Evolutionary conservation across 176 grass and related monocot genomes (phyloP).

Genomic region (Cenchrus americanus): DNA sequence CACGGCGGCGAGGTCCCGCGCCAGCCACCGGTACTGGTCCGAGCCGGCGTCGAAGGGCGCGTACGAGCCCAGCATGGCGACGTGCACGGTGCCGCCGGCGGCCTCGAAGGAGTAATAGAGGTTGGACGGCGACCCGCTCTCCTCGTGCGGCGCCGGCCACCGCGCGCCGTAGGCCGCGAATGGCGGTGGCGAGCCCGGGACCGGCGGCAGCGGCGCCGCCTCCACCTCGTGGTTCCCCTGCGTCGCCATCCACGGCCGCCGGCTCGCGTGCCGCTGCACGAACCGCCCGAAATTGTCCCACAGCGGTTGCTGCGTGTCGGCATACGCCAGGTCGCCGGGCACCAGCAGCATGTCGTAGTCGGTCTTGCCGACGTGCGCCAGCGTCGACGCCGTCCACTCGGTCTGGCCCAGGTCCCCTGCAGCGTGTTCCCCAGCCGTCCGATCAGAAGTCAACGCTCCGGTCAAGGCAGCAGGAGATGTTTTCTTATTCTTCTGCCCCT

Average conservation of each 20-base stretch:
- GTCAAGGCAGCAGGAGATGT: not conserved
- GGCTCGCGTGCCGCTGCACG: conserved; percentile 67
- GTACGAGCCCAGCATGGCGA: conserved; percentile 87
- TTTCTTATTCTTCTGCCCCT: not conserved
- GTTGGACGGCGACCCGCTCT: conserved; percentile 77
- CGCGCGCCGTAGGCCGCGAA: conserved; percentile 71
- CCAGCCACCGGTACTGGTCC: conserved; percentile 80
- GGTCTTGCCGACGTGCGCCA: conserved; percentile 56
- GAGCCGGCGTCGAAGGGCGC: conserved; percentile 52
- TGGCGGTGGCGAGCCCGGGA: conserved; percentile 43
- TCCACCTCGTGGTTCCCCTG: conserved; percentile 94
- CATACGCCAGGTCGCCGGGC: conserved; percentile 91
- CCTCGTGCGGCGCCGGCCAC: conserved; percentile 83
- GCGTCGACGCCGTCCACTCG: conserved; percentile 90
- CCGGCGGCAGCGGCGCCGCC: conserved; percentile 22
- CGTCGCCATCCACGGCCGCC: conserved; percentile 90
- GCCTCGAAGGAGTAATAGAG: conserved; percentile 91
- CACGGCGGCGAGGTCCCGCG: conserved; percentile 65
- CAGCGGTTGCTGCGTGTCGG: conserved; percentile 76
- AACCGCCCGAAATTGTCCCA: conserved; percentile 93
- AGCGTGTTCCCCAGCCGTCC: not conserved
- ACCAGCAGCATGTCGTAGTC: conserved; percentile 83
- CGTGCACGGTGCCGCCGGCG: conserved; percentile 65
- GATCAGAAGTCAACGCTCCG: not conserved
- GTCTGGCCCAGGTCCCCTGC: conserved; percentile 89